Evolutionary conservation across 2,329 filamentous ascomycete species (phyloP), one percentile per base, ranked within the genome.

Genomic region (Fusarium oligoseptatum): DNA sequence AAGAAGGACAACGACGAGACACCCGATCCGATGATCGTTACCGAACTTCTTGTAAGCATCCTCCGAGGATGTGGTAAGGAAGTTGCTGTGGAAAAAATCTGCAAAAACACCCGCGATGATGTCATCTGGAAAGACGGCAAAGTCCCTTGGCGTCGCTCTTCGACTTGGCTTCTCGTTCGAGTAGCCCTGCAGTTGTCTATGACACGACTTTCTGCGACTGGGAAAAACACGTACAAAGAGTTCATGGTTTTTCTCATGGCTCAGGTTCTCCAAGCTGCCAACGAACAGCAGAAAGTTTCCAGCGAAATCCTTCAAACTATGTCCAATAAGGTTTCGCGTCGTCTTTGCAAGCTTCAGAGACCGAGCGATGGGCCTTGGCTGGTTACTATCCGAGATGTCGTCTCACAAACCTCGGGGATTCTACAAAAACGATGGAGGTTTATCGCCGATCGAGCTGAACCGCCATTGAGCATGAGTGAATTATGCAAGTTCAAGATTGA

Each of bases 161-260:
- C 89, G 0, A 67, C 87, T 0, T 92, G 89, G 89, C 81, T 92
- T 1, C 80, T 91, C 0, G 63, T 92, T 3, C 87, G 89, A 1
- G 88, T 90, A 0, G 78, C 83, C 0, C 70, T 90, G 3, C 88
- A 91, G 63, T 71, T 84, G 2, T 66, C 73, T 2, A 67, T 72
- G 65, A 34, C 3, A 1, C 64, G 70, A 1, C 22, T 55, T 52
- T 12, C 52, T 3, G 29, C 0, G 9, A 34, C 32, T 34, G 32
- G 32, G 10, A 12, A 34, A 34, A 34, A 20, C 10, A 1, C 27
- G 0, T 77, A 77, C 22, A 77, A 77, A 20, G 17, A 27, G 0
- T 77, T 76, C 7, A 76, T 76, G 75, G 50, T 24, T 1, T 75
- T 60, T 4, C 3, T 77, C 8, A 37, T 73, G 56, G 62, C 66